These are phyloP conservation scores for Nakazawaea wyomingensis DNA, from an alignment of 805 yeast species.

Conservation along the genomic window DNA sequence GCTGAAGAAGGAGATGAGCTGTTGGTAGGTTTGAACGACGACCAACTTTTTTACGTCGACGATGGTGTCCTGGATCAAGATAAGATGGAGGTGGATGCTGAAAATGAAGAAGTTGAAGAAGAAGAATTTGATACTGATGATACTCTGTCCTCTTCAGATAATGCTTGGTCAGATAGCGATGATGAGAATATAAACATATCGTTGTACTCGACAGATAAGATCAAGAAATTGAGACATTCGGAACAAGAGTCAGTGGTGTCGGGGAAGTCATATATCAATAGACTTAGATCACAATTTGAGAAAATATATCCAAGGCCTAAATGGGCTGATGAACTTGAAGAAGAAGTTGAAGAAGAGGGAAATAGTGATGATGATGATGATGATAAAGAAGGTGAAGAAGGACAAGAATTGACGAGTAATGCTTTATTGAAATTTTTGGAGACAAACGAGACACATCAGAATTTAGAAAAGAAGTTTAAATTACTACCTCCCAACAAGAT, in stretches of 20 bases:
- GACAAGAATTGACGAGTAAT: slow-evolving; percentile 19
- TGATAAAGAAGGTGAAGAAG: slow-evolving; percentile 15
- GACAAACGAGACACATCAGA: slow-evolving; percentile 26
- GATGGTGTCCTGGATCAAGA: slow-evolving; percentile 34
- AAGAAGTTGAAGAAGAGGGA: slow-evolving; percentile 34
- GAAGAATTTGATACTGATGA: slow-evolving; percentile 25
- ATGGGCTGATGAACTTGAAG: slow-evolving; percentile 66
- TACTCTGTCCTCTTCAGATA: slow-evolving; percentile 26
- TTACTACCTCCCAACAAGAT: slow-evolving; percentile 65
- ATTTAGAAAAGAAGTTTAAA: slow-evolving; percentile 34
- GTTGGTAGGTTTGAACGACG: slow-evolving; percentile 35
- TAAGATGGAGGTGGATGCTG: slow-evolving; percentile 23
- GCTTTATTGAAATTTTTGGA: slow-evolving; percentile 28
- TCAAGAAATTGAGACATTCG: slow-evolving; percentile 65
- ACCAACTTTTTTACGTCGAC: slow-evolving; percentile 51
- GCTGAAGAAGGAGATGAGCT: slow-evolving; percentile 34
- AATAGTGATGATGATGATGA: slow-evolving; percentile 14
- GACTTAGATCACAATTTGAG: slow-evolving; percentile 57
- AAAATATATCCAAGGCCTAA: slow-evolving; percentile 75
- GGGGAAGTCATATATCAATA: slow-evolving; percentile 27
- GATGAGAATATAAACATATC: slow-evolving; percentile 72
- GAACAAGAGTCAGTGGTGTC: slow-evolving; percentile 30
- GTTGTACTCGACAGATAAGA: slow-evolving; percentile 49
- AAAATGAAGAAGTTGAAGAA: slow-evolving; percentile 23
- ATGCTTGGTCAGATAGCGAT: slow-evolving; percentile 87